These are phyloP conservation scores for Fistulifera solaris DNA, from an alignment of 108 stramenopile genomes.

Conservation along the genomic window DNA sequence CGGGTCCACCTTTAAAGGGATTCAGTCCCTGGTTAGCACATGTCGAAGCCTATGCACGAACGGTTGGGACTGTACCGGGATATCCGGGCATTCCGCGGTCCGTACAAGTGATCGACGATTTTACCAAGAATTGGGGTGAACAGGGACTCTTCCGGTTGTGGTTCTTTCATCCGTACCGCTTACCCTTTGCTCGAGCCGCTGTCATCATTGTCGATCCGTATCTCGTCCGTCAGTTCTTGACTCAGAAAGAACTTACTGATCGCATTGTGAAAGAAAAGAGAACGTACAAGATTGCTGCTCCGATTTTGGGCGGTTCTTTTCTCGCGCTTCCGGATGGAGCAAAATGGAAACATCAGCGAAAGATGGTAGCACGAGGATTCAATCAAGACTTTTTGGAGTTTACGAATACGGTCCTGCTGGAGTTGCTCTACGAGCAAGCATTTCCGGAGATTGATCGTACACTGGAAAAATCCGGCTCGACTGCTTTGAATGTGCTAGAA, in stretches of 20 bases:
- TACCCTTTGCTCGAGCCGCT: constrained; percentile 1
- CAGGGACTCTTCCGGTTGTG: constrained; percentile 1
- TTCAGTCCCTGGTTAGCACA: neutral
- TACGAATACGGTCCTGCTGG: neutral
- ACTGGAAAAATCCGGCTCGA: too few relatives aligned
- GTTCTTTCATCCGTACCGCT: constrained; percentile 5
- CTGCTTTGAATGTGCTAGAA: neutral
- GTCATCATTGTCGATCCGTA: constrained; percentile 1
- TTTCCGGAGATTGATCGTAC: neutral
- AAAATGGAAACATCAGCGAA: constrained; percentile 7
- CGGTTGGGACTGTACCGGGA: constrained; percentile 3
- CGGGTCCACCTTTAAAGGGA: neutral
- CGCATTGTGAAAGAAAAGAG: neutral
- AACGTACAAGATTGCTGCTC: neutral
- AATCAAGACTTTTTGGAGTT: constrained; percentile 3
- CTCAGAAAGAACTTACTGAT: neutral
- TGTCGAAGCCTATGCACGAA: neutral
- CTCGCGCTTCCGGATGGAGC: constrained; percentile 3
- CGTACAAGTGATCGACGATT: neutral
- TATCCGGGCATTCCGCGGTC: neutral
- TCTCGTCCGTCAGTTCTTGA: neutral
- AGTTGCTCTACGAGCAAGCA: neutral
- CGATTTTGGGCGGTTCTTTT: neutral
- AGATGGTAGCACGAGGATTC: constrained; percentile 5
- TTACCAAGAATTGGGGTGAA: neutral